These are phyloP conservation scores for Daphne laureola DNA, from an alignment of 441 rosid genomes.

Conservation along the genomic window DNA sequence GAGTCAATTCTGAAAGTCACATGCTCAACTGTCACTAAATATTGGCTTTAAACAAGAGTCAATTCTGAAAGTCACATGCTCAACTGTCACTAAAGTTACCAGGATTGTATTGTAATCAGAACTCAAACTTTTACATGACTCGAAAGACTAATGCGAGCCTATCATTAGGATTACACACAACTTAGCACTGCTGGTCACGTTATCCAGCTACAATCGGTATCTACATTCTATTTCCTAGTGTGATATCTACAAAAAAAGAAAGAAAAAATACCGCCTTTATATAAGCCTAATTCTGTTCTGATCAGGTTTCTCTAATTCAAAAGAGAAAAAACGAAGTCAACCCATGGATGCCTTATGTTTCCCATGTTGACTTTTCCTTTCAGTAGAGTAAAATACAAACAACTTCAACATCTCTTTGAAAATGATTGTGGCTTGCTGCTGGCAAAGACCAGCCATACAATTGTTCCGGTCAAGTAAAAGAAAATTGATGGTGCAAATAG, in stretches of 20 bases:
- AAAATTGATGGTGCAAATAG: slow-evolving; percentile 82
- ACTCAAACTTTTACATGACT: no score
- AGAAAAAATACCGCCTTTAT: slow-evolving; percentile 1
- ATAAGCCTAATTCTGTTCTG: background rate
- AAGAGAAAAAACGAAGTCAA: slow-evolving; percentile 11
- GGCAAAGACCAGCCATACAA: slow-evolving; percentile 82
- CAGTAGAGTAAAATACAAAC: background rate
- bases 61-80: no score
- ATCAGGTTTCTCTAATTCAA: slow-evolving; percentile 14
- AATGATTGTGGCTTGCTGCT: slow-evolving; percentile 83
- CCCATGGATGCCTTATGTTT: slow-evolving; percentile 5
- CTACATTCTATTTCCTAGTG: slow-evolving; percentile 7
- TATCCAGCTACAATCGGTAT: no score
- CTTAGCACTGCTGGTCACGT: background rate
- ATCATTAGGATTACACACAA: background rate
- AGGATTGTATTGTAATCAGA: no score
- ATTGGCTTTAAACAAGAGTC: no score
- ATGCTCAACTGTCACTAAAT: no score
- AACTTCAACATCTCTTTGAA: slow-evolving; percentile 33
- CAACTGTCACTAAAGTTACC: no score
- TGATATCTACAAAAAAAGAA: slow-evolving; percentile 1
- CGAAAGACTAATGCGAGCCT: no score
- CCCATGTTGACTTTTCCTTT: slow-evolving; percentile 12
- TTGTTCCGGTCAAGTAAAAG: slow-evolving; percentile 85
- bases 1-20: no score